phyloP scores from a whole-genome alignment of 495 filamentous ascomycete species.

The Pyrenopolyporus hunteri region DNA sequence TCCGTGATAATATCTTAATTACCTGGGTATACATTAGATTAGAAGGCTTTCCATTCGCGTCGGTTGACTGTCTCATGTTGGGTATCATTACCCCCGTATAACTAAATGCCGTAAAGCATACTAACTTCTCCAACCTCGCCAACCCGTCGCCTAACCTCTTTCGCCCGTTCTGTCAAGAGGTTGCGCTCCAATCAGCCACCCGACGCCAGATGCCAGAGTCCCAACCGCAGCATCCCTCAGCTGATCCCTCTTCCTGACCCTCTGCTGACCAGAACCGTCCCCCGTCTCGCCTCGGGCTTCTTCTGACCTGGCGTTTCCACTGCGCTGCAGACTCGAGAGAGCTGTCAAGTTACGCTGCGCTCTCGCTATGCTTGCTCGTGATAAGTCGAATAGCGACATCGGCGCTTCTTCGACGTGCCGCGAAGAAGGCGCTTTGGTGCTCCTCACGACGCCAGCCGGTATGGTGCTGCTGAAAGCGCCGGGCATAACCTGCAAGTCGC shows the following conservation, averaged over 20 bases:
- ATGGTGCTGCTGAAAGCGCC: constrained; percentile 62
- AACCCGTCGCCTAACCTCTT: background rate
- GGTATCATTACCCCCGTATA: background rate
- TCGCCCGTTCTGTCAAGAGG: constrained; percentile 37
- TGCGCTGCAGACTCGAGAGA: constrained; percentile 51
- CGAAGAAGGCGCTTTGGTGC: constrained; percentile 2
- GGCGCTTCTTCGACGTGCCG: constrained; percentile 74
- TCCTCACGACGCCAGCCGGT: constrained; percentile 34
- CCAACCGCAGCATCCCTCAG: constrained; percentile 76
- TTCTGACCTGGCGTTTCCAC: constrained; percentile 37
- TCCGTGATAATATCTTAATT: background rate
- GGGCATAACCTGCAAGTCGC: constrained; percentile 65
- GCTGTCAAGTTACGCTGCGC: constrained; percentile 63
- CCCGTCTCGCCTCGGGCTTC: constrained; percentile 44
- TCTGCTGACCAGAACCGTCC: constrained; percentile 45
- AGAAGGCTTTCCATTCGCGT: background rate
- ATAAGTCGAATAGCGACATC: constrained; percentile 93
- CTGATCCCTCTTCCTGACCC: constrained; percentile 80
- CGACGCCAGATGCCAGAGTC: constrained; percentile 77
- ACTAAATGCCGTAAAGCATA: background rate
- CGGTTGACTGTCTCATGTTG: background rate
- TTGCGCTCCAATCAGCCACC: constrained; percentile 80
- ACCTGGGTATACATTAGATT: background rate
- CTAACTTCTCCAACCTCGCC: background rate
- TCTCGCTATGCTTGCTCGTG: constrained; percentile 74